Percentiles rank a stretch among this genome's conserved stretches.
These are phyloP conservation scores for Acanthochlamys bracteata DNA, from an alignment of 106 monocot genomes.

Conservation along the genomic window DNA sequence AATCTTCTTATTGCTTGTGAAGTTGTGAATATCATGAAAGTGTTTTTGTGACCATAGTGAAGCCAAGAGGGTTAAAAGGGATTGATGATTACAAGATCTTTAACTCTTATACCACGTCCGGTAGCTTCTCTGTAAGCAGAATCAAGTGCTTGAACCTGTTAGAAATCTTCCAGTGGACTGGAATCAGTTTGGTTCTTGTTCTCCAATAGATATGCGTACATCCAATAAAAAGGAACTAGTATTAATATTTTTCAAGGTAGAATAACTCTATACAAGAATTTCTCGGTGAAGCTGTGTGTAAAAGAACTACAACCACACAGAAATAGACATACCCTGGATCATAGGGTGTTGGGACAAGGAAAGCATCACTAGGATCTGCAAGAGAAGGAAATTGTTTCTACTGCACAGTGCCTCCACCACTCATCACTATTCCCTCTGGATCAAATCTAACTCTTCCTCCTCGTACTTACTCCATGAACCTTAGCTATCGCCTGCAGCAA, in stretches of 20 bases:
- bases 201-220: constrained; percentile 35
- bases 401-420: constrained; percentile 51
- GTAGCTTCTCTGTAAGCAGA: constrained; percentile 29
- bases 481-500: constrained; percentile 39
- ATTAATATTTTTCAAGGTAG: too few relatives aligned
- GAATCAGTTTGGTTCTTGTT: constrained; percentile 47
- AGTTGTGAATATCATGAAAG: constrained; percentile 18
- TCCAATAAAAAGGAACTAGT: too few relatives aligned
- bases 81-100: constrained; percentile 49
- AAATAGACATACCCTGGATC: constrained; percentile 38
- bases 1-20: constrained; percentile 28
- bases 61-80: constrained; percentile 67
- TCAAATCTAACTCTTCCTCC: constrained; percentile 36
- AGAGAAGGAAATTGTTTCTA: constrained; percentile 44
- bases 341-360: constrained; percentile 53
- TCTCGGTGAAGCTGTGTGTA: neutral
- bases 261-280: neutral
- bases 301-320: neutral
- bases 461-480: constrained; percentile 50
- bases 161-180: constrained; percentile 41
- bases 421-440: constrained; percentile 48
- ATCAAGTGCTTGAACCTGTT: constrained; percentile 46
- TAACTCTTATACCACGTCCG: constrained; percentile 22
- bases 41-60: constrained; percentile 11
- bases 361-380: constrained; percentile 58